Evolutionary conservation across 306 rosid species (phyloP).

Genomic region (Quercus aquifolioides): DNA sequence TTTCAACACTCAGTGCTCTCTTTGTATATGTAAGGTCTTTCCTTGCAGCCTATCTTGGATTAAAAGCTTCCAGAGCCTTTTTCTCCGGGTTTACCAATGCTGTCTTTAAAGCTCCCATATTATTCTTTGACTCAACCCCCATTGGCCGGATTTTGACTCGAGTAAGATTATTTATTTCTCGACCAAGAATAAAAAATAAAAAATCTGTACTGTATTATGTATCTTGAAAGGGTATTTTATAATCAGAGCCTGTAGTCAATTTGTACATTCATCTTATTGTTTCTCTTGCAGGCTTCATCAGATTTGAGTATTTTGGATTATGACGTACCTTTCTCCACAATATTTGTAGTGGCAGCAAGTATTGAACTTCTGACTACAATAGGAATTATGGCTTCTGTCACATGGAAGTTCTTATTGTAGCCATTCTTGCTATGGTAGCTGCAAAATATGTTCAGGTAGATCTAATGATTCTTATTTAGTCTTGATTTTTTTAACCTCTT

Average conservation of each 20-base stretch:
- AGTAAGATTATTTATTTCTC: slow-evolving; percentile 35
- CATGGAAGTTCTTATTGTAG: slow-evolving; percentile 80
- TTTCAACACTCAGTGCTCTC: slow-evolving; percentile 44
- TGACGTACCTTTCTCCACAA: slow-evolving; percentile 60
- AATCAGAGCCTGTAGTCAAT: background rate
- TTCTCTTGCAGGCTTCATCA: slow-evolving; percentile 64
- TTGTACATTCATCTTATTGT: background rate
- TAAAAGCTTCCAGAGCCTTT: slow-evolving; percentile 72
- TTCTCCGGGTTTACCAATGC: slow-evolving; percentile 56
- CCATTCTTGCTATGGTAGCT: slow-evolving; percentile 48
- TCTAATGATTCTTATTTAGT: background rate
- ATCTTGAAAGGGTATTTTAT: background rate
- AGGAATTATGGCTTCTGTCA: slow-evolving; percentile 57
- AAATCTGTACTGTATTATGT: background rate
- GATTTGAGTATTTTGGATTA: slow-evolving; percentile 79
- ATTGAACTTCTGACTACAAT: slow-evolving; percentile 36
- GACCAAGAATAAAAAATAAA: background rate
- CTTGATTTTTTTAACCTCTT: background rate
- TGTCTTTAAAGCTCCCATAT: slow-evolving; percentile 80
- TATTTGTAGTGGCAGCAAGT: slow-evolving; percentile 24
- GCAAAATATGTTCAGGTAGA: slow-evolving; percentile 52
- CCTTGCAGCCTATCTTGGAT: slow-evolving; percentile 45
- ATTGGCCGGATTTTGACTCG: slow-evolving; percentile 75
- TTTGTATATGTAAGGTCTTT: slow-evolving; percentile 45
- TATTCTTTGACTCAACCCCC: slow-evolving; percentile 83